Conservation (phyloP, 176 grass and related monocot species). For the Bromus sterilis region DNA sequence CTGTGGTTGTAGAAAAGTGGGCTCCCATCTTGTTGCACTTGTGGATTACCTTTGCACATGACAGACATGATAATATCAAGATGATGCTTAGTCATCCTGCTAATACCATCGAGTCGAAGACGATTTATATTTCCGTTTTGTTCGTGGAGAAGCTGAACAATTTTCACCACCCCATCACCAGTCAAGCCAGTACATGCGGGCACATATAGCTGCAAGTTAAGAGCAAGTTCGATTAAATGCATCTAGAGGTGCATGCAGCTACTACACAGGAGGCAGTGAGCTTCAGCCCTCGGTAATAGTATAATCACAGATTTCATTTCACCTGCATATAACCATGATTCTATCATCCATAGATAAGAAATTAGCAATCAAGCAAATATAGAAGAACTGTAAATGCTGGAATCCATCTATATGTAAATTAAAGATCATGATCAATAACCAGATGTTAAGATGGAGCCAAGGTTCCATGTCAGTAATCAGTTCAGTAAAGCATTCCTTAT, state of each 20-base stretch:
- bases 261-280: constrained; percentile 9
- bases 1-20: constrained; percentile 35
- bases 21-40: constrained; percentile 4
- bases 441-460: not conserved
- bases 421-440: not conserved
- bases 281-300: not conserved
- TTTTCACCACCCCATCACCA: constrained; percentile 67
- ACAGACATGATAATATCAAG: constrained; percentile 65
- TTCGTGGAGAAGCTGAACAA: constrained; percentile 49
- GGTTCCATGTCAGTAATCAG: not conserved
- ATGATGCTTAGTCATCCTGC: constrained; percentile 58
- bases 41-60: constrained; percentile 32
- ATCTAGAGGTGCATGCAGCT: constrained; percentile 13
- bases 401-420: not conserved
- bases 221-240: constrained; percentile 11
- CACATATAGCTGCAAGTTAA: constrained; percentile 70
- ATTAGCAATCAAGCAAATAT: constrained; percentile 4
- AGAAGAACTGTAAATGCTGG: not conserved
- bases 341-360: not conserved
- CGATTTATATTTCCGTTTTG: constrained; percentile 35
- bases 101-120: constrained; percentile 53
- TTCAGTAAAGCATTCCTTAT: not conserved
- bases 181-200: constrained; percentile 70
- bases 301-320: not conserved
- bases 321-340: not conserved